Evolutionary conservation across 2,329 filamentous ascomycete species (phyloP), one percentile per base, ranked within the genome.

Genomic region (Nemania sp.): DNA sequence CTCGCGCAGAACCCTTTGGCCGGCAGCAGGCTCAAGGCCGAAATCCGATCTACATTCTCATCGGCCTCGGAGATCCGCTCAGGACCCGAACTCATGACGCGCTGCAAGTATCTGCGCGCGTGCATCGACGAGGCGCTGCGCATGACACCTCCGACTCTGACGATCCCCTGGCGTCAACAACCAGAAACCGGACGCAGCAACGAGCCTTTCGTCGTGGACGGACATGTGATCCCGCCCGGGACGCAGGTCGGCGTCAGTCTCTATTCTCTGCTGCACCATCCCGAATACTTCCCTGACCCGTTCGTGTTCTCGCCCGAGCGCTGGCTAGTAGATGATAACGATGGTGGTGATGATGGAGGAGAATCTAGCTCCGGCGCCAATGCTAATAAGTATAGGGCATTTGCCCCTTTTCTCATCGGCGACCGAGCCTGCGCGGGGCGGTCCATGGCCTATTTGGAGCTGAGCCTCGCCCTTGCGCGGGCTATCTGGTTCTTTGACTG

Each of bases 91-190:
- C 41, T 46, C 3, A 26, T 17, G 22, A 26, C n/a, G n/a, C n/a
- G 31, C 15, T 45, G 49, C 14, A 26, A 23, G 1, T 52, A 46
- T 17, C 26, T 52, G 5, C 12, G 30, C 7, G 49, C 49, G 19
- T 52, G 49, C 14, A 22, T 50, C 2, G 39, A 44, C 14, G 40
- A 51, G 22, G 31, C 31, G 12, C 19, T 51, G 11, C 48, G 48
- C 2, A 31, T 51, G 17, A 30, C 28, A 1, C 41, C 48, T 2
- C 9, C 40, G 1, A 23, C 30, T 4, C n/a, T 12, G 2, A 22
- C 12, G n/a, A 37, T 28, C 8, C 14, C 26, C 5, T 36, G 40
- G 23, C 40, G 48, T 15, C 40, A 51, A n/a, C 9, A 45, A n/a
- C n/a, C n/a, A 12, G 41, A 40, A 2, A 5, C 33, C 15, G 33